Conservation (phyloP, 2,329 filamentous ascomycete genomes). For the Hirsutella rhossiliensis region DNA sequence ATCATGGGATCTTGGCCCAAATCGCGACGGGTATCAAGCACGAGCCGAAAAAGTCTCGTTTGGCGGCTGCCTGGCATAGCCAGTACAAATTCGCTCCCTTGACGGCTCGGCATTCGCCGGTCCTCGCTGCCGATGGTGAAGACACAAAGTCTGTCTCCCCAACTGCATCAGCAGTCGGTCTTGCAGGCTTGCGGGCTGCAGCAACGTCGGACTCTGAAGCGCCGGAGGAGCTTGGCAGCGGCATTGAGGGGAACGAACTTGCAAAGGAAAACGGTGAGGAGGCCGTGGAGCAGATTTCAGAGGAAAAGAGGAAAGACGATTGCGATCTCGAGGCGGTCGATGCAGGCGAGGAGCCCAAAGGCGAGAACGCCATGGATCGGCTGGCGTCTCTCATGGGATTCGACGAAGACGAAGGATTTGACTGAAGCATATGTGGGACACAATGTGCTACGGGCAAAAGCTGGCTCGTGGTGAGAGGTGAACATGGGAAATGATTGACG, state of each 20-base stretch:
- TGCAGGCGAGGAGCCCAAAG: not conserved
- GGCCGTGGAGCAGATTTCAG: not conserved
- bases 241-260: too few relatives aligned
- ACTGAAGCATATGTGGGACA: too few relatives aligned
- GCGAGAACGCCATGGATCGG: not conserved
- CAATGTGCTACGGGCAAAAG: too few relatives aligned
- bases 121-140: not conserved
- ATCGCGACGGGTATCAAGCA: constrained; percentile 16
- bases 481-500: too few relatives aligned
- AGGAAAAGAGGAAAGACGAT: not conserved
- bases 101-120: not conserved
- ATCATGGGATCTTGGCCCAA: constrained; percentile 44
- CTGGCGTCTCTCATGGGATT: constrained; percentile 1
- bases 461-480: too few relatives aligned
- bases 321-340: not conserved
- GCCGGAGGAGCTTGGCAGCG: too few relatives aligned
- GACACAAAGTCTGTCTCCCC: too few relatives aligned
- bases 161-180: too few relatives aligned
- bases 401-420: not conserved
- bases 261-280: too few relatives aligned
- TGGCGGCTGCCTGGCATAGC: constrained; percentile 6
- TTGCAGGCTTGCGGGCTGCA: too few relatives aligned
- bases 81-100: not conserved
- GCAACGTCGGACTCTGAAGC: too few relatives aligned
- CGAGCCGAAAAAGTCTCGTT: constrained; percentile 8